Evolutionary conservation across 305 asterid species (phyloP).

Genomic region (Petunia hybrid): DNA sequence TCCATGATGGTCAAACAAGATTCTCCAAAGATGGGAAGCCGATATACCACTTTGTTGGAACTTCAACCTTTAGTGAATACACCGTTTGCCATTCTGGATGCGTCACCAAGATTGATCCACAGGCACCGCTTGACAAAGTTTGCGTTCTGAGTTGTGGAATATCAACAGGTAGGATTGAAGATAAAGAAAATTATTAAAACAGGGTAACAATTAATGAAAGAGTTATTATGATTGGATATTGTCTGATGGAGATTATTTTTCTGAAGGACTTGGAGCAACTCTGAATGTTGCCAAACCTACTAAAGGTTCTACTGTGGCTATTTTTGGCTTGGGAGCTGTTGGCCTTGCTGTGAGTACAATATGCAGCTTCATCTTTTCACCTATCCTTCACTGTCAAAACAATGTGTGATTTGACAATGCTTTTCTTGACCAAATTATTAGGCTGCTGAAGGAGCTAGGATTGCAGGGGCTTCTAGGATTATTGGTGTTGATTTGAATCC

Average conservation of each 20-base stretch:
- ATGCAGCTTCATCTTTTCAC: background rate
- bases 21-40: slow-evolving; percentile 38
- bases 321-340: slow-evolving; percentile 46
- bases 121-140: slow-evolving; percentile 43
- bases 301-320: slow-evolving; percentile 37
- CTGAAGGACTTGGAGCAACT: slow-evolving; percentile 52
- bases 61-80: slow-evolving; percentile 41
- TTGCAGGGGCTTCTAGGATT: slow-evolving; percentile 76
- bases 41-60: slow-evolving; percentile 38
- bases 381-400: background rate
- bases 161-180: slow-evolving; percentile 33
- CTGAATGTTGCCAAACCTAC: slow-evolving; percentile 44
- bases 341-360: slow-evolving; percentile 48
- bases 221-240: slow-evolving; percentile 14
- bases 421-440: background rate
- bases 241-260: slow-evolving; percentile 10
- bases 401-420: background rate
- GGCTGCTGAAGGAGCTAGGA: slow-evolving; percentile 58
- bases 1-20: slow-evolving; percentile 34
- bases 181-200: background rate
- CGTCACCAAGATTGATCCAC: slow-evolving; percentile 37
- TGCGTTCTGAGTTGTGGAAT: slow-evolving; percentile 37
- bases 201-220: background rate
- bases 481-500: slow-evolving; percentile 76
- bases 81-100: slow-evolving; percentile 33